Percentiles rank a stretch among this genome's conserved stretches.
Conservation (phyloP, 1,284 basidiomycete species). For the Marasmius tenuissimus region DNA sequence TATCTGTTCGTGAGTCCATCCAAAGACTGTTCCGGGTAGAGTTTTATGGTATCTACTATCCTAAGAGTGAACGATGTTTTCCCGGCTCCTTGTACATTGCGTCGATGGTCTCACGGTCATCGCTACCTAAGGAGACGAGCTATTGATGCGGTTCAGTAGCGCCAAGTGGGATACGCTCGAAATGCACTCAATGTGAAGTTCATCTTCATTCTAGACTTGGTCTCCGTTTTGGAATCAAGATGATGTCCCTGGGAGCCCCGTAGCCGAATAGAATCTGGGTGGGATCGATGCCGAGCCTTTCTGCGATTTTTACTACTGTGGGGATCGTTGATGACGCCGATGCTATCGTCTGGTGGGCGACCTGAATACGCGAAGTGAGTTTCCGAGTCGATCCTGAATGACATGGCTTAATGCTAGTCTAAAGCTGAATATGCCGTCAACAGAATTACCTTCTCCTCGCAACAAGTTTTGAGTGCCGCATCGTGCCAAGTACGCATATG, state of each 20-base stretch:
- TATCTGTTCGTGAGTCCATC: slow-evolving; percentile 10
- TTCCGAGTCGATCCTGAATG: neutral
- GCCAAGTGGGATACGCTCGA: neutral
- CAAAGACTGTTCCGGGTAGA: slow-evolving; percentile 2
- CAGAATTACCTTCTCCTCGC: slow-evolving; percentile 57
- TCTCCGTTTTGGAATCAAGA: slow-evolving; percentile 9
- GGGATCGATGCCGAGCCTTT: slow-evolving; percentile 51
- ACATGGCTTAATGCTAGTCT: slow-evolving; percentile 29
- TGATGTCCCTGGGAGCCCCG: slow-evolving; percentile 5
- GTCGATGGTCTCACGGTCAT: neutral
- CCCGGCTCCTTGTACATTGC: slow-evolving; percentile 3
- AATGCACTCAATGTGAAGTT: slow-evolving; percentile 1
- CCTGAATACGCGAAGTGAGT: neutral
- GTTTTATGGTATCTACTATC: slow-evolving; percentile 2
- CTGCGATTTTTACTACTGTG: slow-evolving; percentile 49
- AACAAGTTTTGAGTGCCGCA: slow-evolving; percentile 57
- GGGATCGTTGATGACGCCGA: slow-evolving; percentile 15
- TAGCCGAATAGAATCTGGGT: slow-evolving; percentile 9
- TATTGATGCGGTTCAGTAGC: neutral
- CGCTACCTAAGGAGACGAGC: neutral
- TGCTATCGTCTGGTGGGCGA: neutral
- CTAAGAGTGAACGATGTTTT: slow-evolving; percentile 8
- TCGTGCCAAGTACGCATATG: no score
- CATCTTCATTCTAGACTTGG: slow-evolving; percentile 1
- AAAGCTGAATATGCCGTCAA: slow-evolving; percentile 71